Evolutionary conservation across 177 flowering plant species (phyloP).

Genomic region (Vitis hybrid): DNA sequence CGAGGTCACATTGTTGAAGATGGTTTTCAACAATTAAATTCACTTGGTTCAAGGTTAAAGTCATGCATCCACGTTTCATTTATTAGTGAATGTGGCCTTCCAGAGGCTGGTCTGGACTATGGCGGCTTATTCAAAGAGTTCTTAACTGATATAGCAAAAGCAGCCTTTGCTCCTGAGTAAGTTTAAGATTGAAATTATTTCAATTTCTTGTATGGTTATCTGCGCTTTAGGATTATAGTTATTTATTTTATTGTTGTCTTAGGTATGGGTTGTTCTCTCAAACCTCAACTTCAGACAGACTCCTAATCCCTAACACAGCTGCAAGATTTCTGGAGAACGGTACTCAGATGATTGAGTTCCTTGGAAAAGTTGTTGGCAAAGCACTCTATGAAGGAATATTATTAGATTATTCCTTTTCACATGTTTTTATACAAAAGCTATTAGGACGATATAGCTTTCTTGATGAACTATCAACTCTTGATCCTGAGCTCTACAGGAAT

Average conservation of each 20-base stretch:
- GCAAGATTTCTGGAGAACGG: slow-evolving; percentile 85
- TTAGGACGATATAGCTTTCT: slow-evolving; percentile 97
- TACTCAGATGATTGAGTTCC: slow-evolving; percentile 92
- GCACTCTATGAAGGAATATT: slow-evolving; percentile 98
- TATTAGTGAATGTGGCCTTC: slow-evolving; percentile 97
- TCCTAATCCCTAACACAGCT: slow-evolving; percentile 75
- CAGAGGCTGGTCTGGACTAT: slow-evolving; percentile 98
- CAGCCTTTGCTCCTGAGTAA: slow-evolving; percentile 91
- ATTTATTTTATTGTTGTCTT: slow-evolving; percentile 11
- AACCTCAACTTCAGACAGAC: slow-evolving; percentile 85
- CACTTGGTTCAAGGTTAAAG: slow-evolving; percentile 81
- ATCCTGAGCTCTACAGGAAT: slow-evolving; percentile 95
- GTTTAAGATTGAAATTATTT: slow-evolving; percentile 16
- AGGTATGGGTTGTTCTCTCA: slow-evolving; percentile 95
- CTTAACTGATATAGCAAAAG: slow-evolving; percentile 86
- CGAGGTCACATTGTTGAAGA: slow-evolving; percentile 94
- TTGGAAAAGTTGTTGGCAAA: slow-evolving; percentile 98
- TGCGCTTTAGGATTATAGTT: neutral
- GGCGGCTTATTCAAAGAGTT: slow-evolving; percentile 98
- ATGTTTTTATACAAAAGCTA: slow-evolving; percentile 92
- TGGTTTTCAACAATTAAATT: slow-evolving; percentile 85
- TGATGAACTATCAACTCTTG: slow-evolving; percentile 95
- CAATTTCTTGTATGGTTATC: neutral
- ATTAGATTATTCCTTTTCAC: slow-evolving; percentile 93
- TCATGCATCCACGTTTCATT: slow-evolving; percentile 90